phyloP scores from a whole-genome alignment of 2,329 filamentous ascomycete genomes.

The Scedosporium aurantiacum region DNA sequence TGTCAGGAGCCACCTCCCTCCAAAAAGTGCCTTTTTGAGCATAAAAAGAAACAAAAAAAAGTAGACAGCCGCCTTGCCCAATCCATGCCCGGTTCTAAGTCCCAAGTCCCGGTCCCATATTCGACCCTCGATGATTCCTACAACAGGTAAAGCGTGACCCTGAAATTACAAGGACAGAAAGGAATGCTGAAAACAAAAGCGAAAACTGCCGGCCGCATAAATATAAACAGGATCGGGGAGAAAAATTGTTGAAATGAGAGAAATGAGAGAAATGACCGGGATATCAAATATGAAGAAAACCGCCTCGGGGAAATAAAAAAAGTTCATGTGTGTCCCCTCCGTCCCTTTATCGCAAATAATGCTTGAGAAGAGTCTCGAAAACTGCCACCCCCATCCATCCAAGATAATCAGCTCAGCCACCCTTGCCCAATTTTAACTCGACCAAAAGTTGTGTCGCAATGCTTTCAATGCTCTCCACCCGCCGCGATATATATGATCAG shows the following conservation, averaged over 20 bases:
- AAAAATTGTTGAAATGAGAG: neutral
- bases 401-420: no score
- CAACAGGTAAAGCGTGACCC: neutral
- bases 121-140: neutral
- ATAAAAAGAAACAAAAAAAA: neutral
- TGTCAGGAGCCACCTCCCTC: neutral
- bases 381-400: no score
- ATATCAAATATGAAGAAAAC: neutral
- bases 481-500: no score
- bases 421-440: no score
- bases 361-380: neutral
- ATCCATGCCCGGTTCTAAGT: neutral
- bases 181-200: neutral
- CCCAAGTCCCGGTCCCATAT: neutral
- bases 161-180: neutral
- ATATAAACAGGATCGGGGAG: neutral
- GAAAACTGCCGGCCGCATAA: neutral
- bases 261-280: neutral
- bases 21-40: neutral
- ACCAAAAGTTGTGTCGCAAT: no score
- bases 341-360: neutral
- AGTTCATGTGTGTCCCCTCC: neutral
- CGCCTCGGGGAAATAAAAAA: neutral
- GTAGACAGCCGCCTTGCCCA: neutral
- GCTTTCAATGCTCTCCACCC: no score